These are phyloP conservation scores for Zizania palustris DNA, from an alignment of 202 grass and related monocot species.

Conservation along the genomic window DNA sequence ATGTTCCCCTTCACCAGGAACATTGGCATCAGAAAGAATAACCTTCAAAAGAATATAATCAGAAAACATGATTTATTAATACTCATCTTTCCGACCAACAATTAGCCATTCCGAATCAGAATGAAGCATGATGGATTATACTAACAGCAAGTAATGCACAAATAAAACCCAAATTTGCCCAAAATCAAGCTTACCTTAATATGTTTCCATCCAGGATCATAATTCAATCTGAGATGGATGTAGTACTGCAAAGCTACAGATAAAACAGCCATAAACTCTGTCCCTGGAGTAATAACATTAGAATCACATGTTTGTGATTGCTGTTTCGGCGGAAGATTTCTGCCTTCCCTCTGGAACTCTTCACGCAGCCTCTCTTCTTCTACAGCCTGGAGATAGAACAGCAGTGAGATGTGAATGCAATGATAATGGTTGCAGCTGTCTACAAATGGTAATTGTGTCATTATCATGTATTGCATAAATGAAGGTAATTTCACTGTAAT, in stretches of 20 bases:
- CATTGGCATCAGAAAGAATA: slow-evolving; percentile 99
- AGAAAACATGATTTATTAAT: slow-evolving; percentile 36
- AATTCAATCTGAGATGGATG: slow-evolving; percentile 93
- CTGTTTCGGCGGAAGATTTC: slow-evolving; percentile 84
- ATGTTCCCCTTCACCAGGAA: slow-evolving; percentile 99
- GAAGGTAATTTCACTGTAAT: slow-evolving; percentile 36
- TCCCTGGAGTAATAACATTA: slow-evolving; percentile 97
- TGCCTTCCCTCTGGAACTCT: slow-evolving; percentile 96
- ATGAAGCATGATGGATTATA: slow-evolving; percentile 34
- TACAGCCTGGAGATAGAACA: slow-evolving; percentile 54
- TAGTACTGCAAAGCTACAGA: slow-evolving; percentile 93
- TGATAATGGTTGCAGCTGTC: slow-evolving; percentile 13
- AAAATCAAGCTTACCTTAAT: slow-evolving; percentile 72
- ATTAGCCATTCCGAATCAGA: slow-evolving; percentile 2
- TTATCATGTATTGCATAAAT: slow-evolving; percentile 24
- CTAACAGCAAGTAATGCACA: slow-evolving; percentile 23
- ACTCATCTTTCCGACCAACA: slow-evolving; percentile 18
- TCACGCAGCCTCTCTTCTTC: slow-evolving; percentile 92
- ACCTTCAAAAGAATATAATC: slow-evolving; percentile 77
- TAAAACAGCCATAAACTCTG: slow-evolving; percentile 97
- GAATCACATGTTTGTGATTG: slow-evolving; percentile 94
- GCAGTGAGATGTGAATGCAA: slow-evolving; percentile 23
- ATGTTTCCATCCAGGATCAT: slow-evolving; percentile 98
- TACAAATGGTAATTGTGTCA: slow-evolving; percentile 10
- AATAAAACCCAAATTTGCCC: slow-evolving; percentile 20